Percentiles rank a stretch among this genome's conserved stretches.
Conservation (phyloP, 2,329 filamentous ascomycete genomes). For the Xylaria sp. region DNA sequence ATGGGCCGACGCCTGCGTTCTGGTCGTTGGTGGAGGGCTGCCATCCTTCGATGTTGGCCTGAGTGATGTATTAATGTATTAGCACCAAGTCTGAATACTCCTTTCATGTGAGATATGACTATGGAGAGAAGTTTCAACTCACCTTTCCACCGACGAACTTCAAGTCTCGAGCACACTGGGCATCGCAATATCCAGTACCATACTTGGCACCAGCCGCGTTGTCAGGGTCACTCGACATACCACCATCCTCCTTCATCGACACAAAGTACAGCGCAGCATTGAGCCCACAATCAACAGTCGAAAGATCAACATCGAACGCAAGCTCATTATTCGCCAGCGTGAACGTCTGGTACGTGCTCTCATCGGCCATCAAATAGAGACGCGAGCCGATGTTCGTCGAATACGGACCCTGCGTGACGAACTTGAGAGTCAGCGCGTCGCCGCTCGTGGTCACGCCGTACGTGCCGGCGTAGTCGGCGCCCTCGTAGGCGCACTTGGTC, state of each 20-base stretch:
- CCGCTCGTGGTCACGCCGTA: conserved; percentile 45
- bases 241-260: conserved; percentile 52
- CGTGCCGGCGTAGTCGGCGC: conserved; percentile 41
- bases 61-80: no score
- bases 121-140: no score
- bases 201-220: conserved; percentile 47
- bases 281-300: conserved; percentile 54
- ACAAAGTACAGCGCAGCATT: conserved; percentile 59
- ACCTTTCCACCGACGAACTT: conserved; percentile 48
- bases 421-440: conserved; percentile 45
- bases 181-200: conserved; percentile 50
- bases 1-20: conserved; percentile 45
- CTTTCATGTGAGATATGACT: no score
- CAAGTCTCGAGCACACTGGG: conserved; percentile 44
- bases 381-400: conserved; percentile 42
- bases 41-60: conserved; percentile 47
- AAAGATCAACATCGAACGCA: conserved; percentile 60
- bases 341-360: conserved; percentile 54
- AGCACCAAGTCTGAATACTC: no score
- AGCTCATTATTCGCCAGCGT: conserved; percentile 56
- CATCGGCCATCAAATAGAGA: conserved; percentile 54
- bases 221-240: conserved; percentile 41
- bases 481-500: conserved; percentile 42
- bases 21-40: conserved; percentile 43
- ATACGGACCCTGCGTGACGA: conserved; percentile 45